phyloP scores from a whole-genome alignment of 768 basidiomycete genomes.

The Boletus tomentosulus region DNA sequence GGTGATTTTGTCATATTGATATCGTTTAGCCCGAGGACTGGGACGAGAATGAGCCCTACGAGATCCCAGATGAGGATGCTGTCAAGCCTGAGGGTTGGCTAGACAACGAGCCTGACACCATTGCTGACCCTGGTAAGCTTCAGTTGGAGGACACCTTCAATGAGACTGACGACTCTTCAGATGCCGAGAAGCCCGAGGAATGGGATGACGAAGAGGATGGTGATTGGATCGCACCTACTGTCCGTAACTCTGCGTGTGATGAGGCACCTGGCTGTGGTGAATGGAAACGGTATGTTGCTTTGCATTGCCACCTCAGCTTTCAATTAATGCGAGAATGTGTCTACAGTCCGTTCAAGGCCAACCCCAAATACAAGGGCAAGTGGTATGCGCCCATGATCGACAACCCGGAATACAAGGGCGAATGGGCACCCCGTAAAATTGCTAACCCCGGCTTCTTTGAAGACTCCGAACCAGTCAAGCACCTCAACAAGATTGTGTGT shows the following conservation, averaged over 20 bases:
- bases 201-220: conserved; percentile 99
- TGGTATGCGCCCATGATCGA: conserved; percentile 94
- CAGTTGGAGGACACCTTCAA: background rate
- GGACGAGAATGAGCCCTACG: conserved; percentile 95
- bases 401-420: conserved; percentile 97
- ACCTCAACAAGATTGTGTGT: conserved; percentile 79
- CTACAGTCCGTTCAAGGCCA: conserved; percentile 74
- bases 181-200: conserved; percentile 94
- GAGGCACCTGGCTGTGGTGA: conserved; percentile 92
- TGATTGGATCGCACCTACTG: conserved; percentile 91
- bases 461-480: conserved; percentile 77
- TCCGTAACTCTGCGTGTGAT: conserved; percentile 87
- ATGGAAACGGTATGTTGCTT: conserved; percentile 66
- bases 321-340: background rate
- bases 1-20: background rate
- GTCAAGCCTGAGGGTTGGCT: conserved; percentile 95
- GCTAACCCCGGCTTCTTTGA: conserved; percentile 89
- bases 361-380: conserved; percentile 96
- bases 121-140: conserved; percentile 78
- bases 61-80: conserved; percentile 84
- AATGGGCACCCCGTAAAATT: conserved; percentile 90
- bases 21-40: conserved; percentile 75
- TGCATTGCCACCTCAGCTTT: background rate
- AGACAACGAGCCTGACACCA: conserved; percentile 71
- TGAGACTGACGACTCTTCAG: conserved; percentile 31